A percentile compares a stretch with the other conserved stretches of the same genome.
Conservation (phyloP, 257 asterid genomes). For the Thymus quinquecostatus region DNA sequence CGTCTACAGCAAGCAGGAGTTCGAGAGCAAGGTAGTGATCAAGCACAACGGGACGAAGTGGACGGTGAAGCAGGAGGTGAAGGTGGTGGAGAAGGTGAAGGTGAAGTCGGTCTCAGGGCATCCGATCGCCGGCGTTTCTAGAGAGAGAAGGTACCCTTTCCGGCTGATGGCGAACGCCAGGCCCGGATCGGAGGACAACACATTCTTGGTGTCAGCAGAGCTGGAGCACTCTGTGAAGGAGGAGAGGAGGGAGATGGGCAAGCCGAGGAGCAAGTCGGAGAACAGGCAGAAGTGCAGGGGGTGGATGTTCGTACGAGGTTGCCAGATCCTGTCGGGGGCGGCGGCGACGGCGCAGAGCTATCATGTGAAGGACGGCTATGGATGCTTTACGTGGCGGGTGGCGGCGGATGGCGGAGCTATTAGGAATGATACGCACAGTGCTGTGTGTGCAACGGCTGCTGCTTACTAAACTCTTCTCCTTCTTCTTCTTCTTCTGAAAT, state of each 20-base stretch:
- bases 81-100: conserved; percentile 37
- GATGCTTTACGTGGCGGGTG: conserved; percentile 52
- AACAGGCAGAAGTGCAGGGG: conserved; percentile 58
- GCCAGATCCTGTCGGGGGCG: conserved; percentile 61
- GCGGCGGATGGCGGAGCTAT: conserved; percentile 51
- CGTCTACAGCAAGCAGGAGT: conserved; percentile 41
- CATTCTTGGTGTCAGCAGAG: conserved; percentile 41
- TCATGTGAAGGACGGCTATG: conserved; percentile 32
- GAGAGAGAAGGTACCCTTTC: conserved; percentile 57
- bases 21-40: conserved; percentile 51
- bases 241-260: conserved; percentile 38
- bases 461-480: not conserved
- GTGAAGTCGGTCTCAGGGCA: conserved; percentile 35
- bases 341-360: conserved; percentile 56
- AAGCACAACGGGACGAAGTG: conserved; percentile 48
- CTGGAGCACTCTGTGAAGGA: conserved; percentile 50
- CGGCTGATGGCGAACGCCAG: conserved; percentile 34
- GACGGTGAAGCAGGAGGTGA: conserved; percentile 56
- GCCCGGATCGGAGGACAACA: conserved; percentile 41
- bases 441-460: conserved; percentile 44
- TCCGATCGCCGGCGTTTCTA: not conserved
- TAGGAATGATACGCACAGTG: conserved; percentile 35
- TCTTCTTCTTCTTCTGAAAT: not conserved
- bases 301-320: conserved; percentile 65
- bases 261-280: conserved; percentile 27